These are phyloP conservation scores for Podosphaera aphanis DNA, from an alignment of 2,329 filamentous ascomycete species.

Conservation along the genomic window DNA sequence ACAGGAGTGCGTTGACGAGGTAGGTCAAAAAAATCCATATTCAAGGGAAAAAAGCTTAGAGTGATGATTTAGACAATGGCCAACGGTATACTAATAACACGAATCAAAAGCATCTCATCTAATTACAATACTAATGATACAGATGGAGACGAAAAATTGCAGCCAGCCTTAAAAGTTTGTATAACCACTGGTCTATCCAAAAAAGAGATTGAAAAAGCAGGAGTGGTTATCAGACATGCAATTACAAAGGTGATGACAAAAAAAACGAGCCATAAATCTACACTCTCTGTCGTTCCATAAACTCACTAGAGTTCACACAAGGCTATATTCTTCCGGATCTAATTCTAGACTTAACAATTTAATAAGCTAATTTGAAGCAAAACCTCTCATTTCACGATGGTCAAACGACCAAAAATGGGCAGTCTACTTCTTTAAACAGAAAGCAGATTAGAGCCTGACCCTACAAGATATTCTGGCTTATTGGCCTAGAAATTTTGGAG, in stretches of 20 bases:
- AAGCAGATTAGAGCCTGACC: too few relatives aligned
- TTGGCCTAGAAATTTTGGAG: too few relatives aligned
- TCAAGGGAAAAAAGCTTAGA: too few relatives aligned
- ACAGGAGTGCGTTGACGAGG: slow-evolving; percentile 90
- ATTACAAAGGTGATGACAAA: slow-evolving; percentile 74
- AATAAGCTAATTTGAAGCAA: too few relatives aligned
- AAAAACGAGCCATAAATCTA: slow-evolving; percentile 27
- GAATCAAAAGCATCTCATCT: slow-evolving; percentile 57
- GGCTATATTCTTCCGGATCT: too few relatives aligned
- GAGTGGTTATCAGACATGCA: slow-evolving; percentile 66
- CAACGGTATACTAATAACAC: slow-evolving; percentile 75
- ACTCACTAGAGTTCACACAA: not conserved
- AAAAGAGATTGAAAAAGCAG: slow-evolving; percentile 92
- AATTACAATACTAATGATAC: slow-evolving; percentile 37
- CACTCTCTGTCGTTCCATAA: slow-evolving; percentile 18
- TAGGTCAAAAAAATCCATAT: slow-evolving; percentile 20
- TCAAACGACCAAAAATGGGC: too few relatives aligned
- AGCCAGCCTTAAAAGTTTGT: slow-evolving; percentile 75
- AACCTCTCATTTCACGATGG: too few relatives aligned
- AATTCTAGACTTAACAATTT: too few relatives aligned
- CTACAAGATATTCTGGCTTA: too few relatives aligned
- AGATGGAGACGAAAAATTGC: slow-evolving; percentile 44
- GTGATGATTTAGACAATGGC: slow-evolving; percentile 37
- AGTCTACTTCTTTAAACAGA: too few relatives aligned
- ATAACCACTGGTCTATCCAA: slow-evolving; percentile 68